phyloP scores from a whole-genome alignment of 371 early-diverging fungal species.

The Dichotomocladium elegans region DNA sequence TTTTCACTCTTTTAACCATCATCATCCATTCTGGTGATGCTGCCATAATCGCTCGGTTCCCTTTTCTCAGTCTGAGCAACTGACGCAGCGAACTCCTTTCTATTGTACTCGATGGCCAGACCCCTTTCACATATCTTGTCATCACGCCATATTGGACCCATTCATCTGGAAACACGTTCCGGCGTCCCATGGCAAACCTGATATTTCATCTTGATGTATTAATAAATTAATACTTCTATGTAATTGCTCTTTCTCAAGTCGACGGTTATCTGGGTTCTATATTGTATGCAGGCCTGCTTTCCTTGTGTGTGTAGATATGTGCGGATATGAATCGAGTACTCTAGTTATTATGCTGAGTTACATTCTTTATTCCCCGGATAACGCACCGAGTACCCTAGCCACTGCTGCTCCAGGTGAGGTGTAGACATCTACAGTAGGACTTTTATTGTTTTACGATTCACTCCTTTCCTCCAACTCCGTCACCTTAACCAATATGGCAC shows the following conservation, averaged over 20 bases:
- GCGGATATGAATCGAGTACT: background rate
- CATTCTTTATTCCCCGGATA: background rate
- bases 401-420: background rate
- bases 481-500: conserved; percentile 12
- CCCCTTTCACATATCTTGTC: too few species aligned
- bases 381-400: background rate
- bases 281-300: too few species aligned
- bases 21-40: too few species aligned
- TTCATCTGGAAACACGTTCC: background rate
- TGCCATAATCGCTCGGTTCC: too few species aligned
- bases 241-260: background rate
- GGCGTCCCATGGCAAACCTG: background rate
- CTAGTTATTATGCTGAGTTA: too few species aligned
- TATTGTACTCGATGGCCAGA: too few species aligned
- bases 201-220: background rate
- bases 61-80: too few species aligned
- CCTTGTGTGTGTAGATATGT: too few species aligned
- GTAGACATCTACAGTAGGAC: background rate
- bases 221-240: background rate
- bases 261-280: too few species aligned
- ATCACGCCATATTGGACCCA: conserved; percentile 92
- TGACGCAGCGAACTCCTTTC: too few species aligned
- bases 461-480: background rate
- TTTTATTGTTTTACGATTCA: background rate
- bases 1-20: too few species aligned